phyloP scores from a whole-genome alignment of 352 stramenopile genomes.

The Globisporangium solare region DNA sequence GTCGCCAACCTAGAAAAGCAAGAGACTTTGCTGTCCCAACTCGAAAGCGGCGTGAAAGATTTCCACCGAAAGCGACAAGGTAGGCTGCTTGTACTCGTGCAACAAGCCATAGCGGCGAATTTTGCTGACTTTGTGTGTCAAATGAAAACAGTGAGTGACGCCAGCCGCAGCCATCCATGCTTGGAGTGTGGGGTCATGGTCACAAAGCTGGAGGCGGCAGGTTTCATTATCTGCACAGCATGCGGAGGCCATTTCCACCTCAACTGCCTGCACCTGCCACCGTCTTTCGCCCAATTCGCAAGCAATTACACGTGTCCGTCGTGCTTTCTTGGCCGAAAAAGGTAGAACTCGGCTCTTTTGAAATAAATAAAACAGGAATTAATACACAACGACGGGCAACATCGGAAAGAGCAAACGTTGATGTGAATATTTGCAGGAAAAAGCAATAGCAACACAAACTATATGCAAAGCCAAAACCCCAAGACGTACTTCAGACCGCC shows the following conservation, averaged over 20 bases:
- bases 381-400: not conserved
- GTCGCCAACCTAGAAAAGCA: slow-evolving; percentile 22
- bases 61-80: slow-evolving; percentile 11
- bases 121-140: not conserved
- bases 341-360: slow-evolving; percentile 11
- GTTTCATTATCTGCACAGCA: slow-evolving; percentile 42
- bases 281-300: slow-evolving; percentile 55
- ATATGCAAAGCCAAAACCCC: not conserved
- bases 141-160: not conserved
- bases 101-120: not conserved
- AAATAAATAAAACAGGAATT: not conserved
- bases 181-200: slow-evolving; percentile 37
- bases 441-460: not conserved
- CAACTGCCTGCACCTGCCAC: slow-evolving; percentile 43
- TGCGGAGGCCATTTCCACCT: slow-evolving; percentile 52
- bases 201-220: slow-evolving; percentile 20
- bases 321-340: slow-evolving; percentile 50
- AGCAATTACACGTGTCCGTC: slow-evolving; percentile 53
- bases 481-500: not conserved
- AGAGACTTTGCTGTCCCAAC: slow-evolving; percentile 24
- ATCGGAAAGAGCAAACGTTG: not conserved
- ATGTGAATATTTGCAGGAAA: not conserved
- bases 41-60: slow-evolving; percentile 21
- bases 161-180: slow-evolving; percentile 15
- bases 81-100: not conserved